Conservation (phyloP, 768 basidiomycete species). For the Serendipita vermifera region DNA sequence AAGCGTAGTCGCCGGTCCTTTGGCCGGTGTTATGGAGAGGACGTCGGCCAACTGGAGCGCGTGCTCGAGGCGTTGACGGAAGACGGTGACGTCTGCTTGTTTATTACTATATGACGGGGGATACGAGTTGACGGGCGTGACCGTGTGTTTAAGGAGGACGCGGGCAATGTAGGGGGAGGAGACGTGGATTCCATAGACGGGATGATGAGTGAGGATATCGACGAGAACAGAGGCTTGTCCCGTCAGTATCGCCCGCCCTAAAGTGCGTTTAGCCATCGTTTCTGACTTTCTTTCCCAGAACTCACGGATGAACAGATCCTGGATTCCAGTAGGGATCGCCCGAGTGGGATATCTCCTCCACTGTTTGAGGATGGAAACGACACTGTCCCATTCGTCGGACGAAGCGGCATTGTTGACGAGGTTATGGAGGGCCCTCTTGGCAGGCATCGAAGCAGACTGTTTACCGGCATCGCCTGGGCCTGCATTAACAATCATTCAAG, state of each 20-base stretch:
- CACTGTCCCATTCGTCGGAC: neutral
- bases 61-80: neutral
- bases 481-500: too few species aligned
- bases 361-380: neutral
- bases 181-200: slow-evolving; percentile 2
- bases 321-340: too few species aligned
- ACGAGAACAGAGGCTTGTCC: neutral
- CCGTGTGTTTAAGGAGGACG: neutral
- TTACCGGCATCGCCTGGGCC: neutral
- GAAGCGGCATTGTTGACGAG: neutral
- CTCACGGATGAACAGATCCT: too few species aligned
- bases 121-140: neutral
- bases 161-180: neutral
- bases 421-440: neutral
- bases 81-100: too few species aligned
- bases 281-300: too few species aligned
- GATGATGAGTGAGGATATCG: neutral
- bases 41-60: neutral
- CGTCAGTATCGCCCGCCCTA: neutral
- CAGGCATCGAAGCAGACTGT: neutral
- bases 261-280: too few species aligned
- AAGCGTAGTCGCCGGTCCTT: neutral
- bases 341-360: neutral
- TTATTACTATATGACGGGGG: neutral
- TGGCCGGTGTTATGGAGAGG: neutral